Percentiles rank a stretch among this genome's conserved stretches.
phyloP scores from a whole-genome alignment of 495 filamentous ascomycete species.

The Penicillium taxi region DNA sequence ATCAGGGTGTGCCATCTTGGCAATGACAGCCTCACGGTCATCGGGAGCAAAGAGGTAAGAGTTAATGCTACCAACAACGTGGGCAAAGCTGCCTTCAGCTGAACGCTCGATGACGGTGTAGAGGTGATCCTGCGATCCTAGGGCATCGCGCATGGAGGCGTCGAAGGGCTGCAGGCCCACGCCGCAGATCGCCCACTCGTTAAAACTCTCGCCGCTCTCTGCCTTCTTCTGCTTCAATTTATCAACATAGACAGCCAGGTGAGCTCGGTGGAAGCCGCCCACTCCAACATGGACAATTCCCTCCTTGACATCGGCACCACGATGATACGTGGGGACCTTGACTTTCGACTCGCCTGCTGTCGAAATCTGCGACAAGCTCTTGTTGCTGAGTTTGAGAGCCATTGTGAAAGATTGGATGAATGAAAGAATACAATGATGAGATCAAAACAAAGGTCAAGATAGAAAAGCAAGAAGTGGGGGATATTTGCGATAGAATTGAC shows the following conservation, averaged over 20 bases:
- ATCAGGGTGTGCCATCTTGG: conserved; percentile 44
- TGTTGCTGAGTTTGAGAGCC: conserved; percentile 34
- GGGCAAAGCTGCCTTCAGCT: conserved; percentile 35
- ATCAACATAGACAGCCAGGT: conserved; percentile 42
- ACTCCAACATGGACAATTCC: conserved; percentile 44
- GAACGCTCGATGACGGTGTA: conserved; percentile 45
- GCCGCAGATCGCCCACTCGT: conserved; percentile 42
- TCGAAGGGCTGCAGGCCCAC: conserved; percentile 42
- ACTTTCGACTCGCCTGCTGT: conserved; percentile 20
- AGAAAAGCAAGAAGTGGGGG: too few relatives aligned
- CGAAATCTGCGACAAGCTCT: conserved; percentile 31
- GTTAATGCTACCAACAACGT: conserved; percentile 43
- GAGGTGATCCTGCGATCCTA: conserved; percentile 38
- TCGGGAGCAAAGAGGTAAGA: conserved; percentile 42
- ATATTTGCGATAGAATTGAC: too few relatives aligned
- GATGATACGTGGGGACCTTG: conserved; percentile 30
- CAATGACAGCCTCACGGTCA: conserved; percentile 39
- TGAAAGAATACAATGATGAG: background rate
- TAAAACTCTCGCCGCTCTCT: too few relatives aligned
- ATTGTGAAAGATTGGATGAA: conserved; percentile 13
- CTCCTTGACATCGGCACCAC: conserved; percentile 37
- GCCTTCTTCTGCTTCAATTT: conserved; percentile 40
- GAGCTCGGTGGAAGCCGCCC: conserved; percentile 43
- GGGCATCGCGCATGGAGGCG: conserved; percentile 36
- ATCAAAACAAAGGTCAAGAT: too few relatives aligned